A percentile compares a stretch with the other conserved stretches of the same genome.
Conservation (phyloP, 2,329 filamentous ascomycete species). For the Fusarium sp. region DNA sequence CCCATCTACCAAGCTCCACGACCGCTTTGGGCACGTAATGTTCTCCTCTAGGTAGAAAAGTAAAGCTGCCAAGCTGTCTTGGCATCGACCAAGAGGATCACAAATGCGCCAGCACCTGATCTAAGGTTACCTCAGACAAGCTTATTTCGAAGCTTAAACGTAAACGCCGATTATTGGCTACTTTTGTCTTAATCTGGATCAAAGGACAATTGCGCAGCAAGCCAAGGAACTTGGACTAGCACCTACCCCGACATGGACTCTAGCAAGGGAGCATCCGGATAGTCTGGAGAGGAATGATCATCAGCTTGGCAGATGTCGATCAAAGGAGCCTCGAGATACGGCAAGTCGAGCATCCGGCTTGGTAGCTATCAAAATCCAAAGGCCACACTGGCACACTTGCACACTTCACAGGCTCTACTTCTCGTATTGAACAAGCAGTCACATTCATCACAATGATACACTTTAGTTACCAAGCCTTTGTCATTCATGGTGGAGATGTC, state of each 20-base stretch:
- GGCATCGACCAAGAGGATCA: conserved; percentile 4
- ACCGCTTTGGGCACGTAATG: background rate
- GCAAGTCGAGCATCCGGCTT: conserved; percentile 44
- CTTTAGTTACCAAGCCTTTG: conserved; percentile 20
- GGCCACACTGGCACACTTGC: too few species aligned
- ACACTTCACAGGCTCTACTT: background rate
- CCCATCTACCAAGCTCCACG: conserved; percentile 2
- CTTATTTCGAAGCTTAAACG: conserved; percentile 47
- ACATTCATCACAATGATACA: background rate
- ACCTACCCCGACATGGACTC: background rate
- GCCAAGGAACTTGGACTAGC: background rate
- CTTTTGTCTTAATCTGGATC: conserved; percentile 12
- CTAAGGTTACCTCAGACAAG: conserved; percentile 37
- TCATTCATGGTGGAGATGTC: background rate
- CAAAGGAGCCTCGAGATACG: conserved; percentile 18
- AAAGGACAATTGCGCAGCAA: conserved; percentile 3
- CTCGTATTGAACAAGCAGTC: conserved; percentile 11
- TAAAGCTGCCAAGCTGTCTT: conserved; percentile 14
- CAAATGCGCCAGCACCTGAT: conserved; percentile 34
- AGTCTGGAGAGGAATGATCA: conserved; percentile 19
- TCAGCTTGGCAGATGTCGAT: conserved; percentile 41
- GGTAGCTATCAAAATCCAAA: conserved; percentile 17
- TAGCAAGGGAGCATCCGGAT: conserved; percentile 19
- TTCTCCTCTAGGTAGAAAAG: conserved; percentile 2
- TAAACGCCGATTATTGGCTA: conserved; percentile 6